These are phyloP conservation scores for Saturnispora zaruensis DNA, from an alignment of 805 yeast genomes.

Conservation along the genomic window DNA sequence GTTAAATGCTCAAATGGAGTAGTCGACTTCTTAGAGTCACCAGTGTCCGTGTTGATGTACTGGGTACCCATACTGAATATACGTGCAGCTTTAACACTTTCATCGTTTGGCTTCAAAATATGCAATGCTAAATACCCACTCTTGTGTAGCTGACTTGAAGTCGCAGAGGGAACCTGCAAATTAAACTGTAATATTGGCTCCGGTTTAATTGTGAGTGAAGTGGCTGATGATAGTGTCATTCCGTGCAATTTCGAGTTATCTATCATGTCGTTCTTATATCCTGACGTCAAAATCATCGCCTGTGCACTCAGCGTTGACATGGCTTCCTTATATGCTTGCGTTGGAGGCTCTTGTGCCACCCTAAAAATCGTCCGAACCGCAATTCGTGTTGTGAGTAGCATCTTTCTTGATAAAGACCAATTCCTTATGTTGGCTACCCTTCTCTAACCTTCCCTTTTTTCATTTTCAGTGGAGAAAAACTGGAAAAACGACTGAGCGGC, in stretches of 20 bases:
- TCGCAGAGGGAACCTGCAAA: conserved; percentile 76
- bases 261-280: conserved; percentile 21
- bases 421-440: not conserved
- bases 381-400: not conserved
- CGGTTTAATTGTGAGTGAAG: conserved; percentile 73
- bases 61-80: conserved; percentile 47
- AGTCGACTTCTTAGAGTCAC: conserved; percentile 24
- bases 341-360: conserved; percentile 19
- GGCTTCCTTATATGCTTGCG: conserved; percentile 25
- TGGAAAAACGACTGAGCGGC: not conserved
- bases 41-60: conserved; percentile 37
- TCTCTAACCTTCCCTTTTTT: not conserved
- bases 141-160: conserved; percentile 59
- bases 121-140: conserved; percentile 62
- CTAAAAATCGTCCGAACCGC: conserved; percentile 10
- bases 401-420: not conserved
- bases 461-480: not conserved
- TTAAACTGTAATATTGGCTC: conserved; percentile 77
- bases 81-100: conserved; percentile 52
- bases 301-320: conserved; percentile 32
- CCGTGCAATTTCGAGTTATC: conserved; percentile 42
- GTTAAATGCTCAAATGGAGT: conserved; percentile 46
- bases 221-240: conserved; percentile 77
- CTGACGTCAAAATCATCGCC: conserved; percentile 54
- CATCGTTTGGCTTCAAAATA: conserved; percentile 51